These are phyloP conservation scores for Pouteria glomerata DNA, from an alignment of 148 eudicot genomes.

Conservation along the genomic window DNA sequence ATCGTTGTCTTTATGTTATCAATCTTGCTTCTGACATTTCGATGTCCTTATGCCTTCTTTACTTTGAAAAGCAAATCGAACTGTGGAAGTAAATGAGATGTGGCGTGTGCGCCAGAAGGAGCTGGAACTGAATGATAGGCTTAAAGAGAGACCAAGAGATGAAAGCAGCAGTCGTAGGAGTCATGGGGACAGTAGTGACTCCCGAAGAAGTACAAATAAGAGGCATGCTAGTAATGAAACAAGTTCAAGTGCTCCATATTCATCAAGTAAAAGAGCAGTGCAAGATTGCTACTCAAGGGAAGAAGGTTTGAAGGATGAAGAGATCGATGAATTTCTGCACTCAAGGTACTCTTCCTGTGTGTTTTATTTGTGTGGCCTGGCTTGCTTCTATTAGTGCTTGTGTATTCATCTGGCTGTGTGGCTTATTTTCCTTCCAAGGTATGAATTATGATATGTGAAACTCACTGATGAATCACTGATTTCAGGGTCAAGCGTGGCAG, in stretches of 20 bases:
- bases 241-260: slow-evolving; percentile 24
- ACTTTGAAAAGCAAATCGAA: slow-evolving; percentile 60
- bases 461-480: slow-evolving; percentile 7
- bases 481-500: slow-evolving; percentile 89
- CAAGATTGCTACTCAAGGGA: slow-evolving; percentile 31
- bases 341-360: slow-evolving; percentile 43
- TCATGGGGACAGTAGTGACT: slow-evolving; percentile 20
- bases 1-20: neutral
- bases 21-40: neutral
- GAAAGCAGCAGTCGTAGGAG: slow-evolving; percentile 30
- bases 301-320: slow-evolving; percentile 68
- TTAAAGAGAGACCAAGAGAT: slow-evolving; percentile 32
- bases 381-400: neutral
- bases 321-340: slow-evolving; percentile 69
- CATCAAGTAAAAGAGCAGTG: slow-evolving; percentile 43
- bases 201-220: slow-evolving; percentile 30
- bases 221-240: slow-evolving; percentile 23
- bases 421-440: neutral
- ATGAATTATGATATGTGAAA: neutral
- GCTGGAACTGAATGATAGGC: slow-evolving; percentile 58
- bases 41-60: neutral
- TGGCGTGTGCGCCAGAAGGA: slow-evolving; percentile 86
- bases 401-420: neutral
- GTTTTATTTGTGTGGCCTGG: neutral
- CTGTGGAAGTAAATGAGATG: slow-evolving; percentile 92